Evolutionary conservation across 768 basidiomycete species (phyloP), one percentile per base, ranked within the genome.

Genomic region (Psilocybe tampanensis): DNA sequence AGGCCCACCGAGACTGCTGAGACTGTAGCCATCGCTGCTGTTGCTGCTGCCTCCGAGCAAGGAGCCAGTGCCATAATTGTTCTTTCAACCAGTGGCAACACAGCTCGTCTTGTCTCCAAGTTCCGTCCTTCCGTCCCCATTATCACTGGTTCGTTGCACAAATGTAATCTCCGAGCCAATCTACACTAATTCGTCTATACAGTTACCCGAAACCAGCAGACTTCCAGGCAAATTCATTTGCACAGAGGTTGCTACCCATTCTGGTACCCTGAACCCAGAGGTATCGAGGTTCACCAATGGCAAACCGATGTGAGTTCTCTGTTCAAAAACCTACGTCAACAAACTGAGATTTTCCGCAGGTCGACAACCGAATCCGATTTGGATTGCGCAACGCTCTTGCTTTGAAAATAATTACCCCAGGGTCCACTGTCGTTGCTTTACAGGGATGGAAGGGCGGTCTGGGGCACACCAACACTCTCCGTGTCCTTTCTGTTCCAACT

Each of bases 401-500:
- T 17, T 75, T 99, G 73, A 89, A 91, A 61, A 83, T 99, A 70
- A 88, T 98, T 78, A 86, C 86, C 67, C 86, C 93, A 34, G 92
- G 94, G 53, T 87, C 87, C 52, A 93, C 95, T 22, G 84, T 99
- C 67, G 80, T 98, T 60, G 96, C 96, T 47, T 90, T 99, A 4
- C 97, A 98, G 74, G 97, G 97, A n/a, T 99, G 96, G 96, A 96
- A 95, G 78, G 93, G 95, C 43, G 97, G 97, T 56, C 84, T 97
- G 44, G 95, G 95, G 29, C 94, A 97, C 76, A 95, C 94, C 62
- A 95, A 95, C 80, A 94, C 92, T 12, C 78, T 95, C 55, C 88
- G 93, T 48, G 83, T 95, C 59, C 74, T 95, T 64, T 85, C 85
- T 39, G 93, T 94, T 44, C 93, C 93, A 17, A 92, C 89, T 21